A percentile compares a stretch with the other conserved stretches of the same genome.
These are phyloP conservation scores for Thraustochytrium sp. DNA, from an alignment of 352 stramenopile species.

Conservation along the genomic window DNA sequence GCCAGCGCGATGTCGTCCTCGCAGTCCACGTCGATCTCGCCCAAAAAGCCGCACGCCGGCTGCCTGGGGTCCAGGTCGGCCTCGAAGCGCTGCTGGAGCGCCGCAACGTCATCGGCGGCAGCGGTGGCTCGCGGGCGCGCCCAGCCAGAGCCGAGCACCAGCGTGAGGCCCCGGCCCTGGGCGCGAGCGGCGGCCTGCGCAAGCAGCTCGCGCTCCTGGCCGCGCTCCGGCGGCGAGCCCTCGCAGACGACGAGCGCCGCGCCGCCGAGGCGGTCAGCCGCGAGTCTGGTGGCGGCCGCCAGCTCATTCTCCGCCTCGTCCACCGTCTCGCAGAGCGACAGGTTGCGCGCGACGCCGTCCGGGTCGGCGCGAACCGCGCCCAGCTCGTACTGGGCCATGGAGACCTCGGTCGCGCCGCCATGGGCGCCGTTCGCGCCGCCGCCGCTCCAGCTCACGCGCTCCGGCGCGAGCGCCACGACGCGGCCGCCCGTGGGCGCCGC, in stretches of 20 bases:
- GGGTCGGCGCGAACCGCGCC: background rate
- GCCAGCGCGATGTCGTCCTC: background rate
- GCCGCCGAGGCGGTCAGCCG: background rate
- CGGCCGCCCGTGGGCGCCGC: background rate
- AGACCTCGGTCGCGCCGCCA: background rate
- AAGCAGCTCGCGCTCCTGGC: background rate
- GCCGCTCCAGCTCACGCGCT: background rate
- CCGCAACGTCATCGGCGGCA: background rate
- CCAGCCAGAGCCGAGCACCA: background rate
- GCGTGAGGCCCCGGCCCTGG: background rate
- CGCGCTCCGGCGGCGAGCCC: background rate
- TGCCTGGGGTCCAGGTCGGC: background rate
- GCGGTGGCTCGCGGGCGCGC: background rate
- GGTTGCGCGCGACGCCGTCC: background rate
- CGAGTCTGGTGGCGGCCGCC: background rate
- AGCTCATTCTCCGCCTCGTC: conserved; percentile 22
- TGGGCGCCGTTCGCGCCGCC: background rate
- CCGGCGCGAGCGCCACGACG: background rate
- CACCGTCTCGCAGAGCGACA: background rate
- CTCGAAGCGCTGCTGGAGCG: background rate
- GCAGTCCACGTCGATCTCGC: background rate
- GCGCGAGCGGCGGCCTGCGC: background rate
- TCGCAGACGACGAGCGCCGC: background rate
- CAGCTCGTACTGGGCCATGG: background rate
- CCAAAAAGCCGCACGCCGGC: background rate